Percentiles rank a stretch among this genome's conserved stretches.
phyloP scores from a whole-genome alignment of 2,329 filamentous ascomycete genomes.

The Exophiala aquamarina region DNA sequence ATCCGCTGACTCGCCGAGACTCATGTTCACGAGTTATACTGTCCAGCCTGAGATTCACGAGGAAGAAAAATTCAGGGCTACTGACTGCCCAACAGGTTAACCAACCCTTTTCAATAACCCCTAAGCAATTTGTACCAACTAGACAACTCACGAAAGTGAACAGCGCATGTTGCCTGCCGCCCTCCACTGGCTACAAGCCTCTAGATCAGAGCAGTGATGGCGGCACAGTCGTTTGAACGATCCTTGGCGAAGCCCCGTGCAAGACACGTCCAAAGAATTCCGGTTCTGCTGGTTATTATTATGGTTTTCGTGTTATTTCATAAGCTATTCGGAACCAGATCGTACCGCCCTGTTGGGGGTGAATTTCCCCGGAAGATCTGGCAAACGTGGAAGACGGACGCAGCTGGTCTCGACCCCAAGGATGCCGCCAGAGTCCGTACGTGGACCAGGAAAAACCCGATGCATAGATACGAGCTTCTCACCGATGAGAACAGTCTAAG shows the following conservation, averaged over 20 bases:
- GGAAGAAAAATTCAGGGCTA: no score
- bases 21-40: no score
- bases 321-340: no score
- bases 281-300: background rate
- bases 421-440: constrained; percentile 61
- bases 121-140: no score
- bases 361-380: constrained; percentile 67
- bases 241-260: background rate
- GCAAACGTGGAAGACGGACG: constrained; percentile 73
- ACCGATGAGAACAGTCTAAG: constrained; percentile 66
- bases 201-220: background rate
- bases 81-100: no score
- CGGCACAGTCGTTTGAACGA: background rate
- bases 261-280: background rate
- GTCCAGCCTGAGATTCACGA: no score
- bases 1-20: no score
- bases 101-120: no score
- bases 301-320: background rate
- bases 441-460: constrained; percentile 67
- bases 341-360: no score
- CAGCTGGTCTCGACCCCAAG: constrained; percentile 63
- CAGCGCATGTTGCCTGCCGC: no score
- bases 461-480: constrained; percentile 65
- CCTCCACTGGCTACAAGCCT: no score
- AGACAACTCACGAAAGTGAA: no score